These are phyloP conservation scores for Didymellaceae sp. DNA, from an alignment of 2,329 filamentous ascomycete genomes.

Conservation along the genomic window DNA sequence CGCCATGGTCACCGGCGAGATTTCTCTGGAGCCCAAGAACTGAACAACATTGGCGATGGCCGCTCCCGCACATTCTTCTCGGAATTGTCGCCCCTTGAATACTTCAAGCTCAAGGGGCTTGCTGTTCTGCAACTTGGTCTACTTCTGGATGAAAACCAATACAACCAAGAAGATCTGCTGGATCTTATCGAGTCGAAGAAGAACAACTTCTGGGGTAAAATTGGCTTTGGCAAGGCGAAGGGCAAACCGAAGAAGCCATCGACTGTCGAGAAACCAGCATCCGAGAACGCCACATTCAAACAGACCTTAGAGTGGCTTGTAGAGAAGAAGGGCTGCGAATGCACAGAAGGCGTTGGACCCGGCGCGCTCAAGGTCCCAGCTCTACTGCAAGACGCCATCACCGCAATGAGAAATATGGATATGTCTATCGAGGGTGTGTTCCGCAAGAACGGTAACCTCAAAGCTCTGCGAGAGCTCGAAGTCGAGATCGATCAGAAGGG, in stretches of 20 bases:
- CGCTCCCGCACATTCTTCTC: constrained; percentile 87
- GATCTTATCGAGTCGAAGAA: constrained; percentile 93
- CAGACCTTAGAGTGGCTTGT: constrained; percentile 87
- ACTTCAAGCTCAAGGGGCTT: constrained; percentile 95
- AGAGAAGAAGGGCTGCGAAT: constrained; percentile 93
- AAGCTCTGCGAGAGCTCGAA: constrained; percentile 84
- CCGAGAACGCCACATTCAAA: constrained; percentile 83
- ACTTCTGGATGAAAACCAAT: constrained; percentile 85
- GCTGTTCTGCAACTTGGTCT: constrained; percentile 96
- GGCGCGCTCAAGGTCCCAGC: constrained; percentile 88
- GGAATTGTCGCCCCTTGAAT: constrained; percentile 91
- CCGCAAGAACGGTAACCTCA: constrained; percentile 98
- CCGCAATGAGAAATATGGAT: constrained; percentile 97
- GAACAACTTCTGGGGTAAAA: constrained; percentile 96
- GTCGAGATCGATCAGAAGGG: constrained; percentile 87
- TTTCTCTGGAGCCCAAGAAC: constrained; percentile 63
- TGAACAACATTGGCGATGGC: constrained; percentile 59
- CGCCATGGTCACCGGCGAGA: constrained; percentile 73
- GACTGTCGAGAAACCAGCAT: constrained; percentile 43
- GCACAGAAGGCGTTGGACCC: constrained; percentile 94
- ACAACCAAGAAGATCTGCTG: constrained; percentile 91
- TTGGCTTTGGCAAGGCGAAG: constrained; percentile 91
- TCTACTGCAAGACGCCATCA: constrained; percentile 92
- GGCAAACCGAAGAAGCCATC: constrained; percentile 77
- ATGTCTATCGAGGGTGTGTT: constrained; percentile 98